A percentile compares a stretch with the other conserved stretches of the same genome.
phyloP scores from a whole-genome alignment of 1,284 basidiomycete species.

The Xerocomus nothofagi region DNA sequence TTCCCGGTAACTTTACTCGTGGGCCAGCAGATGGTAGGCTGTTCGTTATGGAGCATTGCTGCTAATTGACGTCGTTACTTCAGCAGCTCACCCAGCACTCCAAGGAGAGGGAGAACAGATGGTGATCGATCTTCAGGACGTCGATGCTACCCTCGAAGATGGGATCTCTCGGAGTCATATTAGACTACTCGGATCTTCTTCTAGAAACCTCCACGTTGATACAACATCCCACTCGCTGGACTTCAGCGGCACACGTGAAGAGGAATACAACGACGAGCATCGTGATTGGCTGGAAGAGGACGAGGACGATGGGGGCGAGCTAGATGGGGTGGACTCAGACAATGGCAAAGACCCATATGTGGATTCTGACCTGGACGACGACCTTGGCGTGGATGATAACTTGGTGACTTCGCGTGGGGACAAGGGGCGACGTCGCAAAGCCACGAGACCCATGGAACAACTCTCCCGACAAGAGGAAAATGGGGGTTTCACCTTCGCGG shows the following conservation, averaged over 20 bases:
- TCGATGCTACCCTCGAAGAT: constrained; percentile 80
- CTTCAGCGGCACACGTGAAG: constrained; percentile 34
- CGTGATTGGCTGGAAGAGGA: constrained; percentile 16
- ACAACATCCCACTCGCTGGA: constrained; percentile 14
- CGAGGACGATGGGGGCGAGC: constrained; percentile 26
- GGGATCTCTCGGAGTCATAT: constrained; percentile 81
- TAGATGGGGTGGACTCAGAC: constrained; percentile 29
- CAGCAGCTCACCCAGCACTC: constrained; percentile 43
- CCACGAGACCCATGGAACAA: constrained; percentile 42
- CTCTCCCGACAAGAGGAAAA: constrained; percentile 38
- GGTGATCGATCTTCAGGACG: constrained; percentile 96
- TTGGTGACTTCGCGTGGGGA: constrained; percentile 35
- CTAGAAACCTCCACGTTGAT: constrained; percentile 49
- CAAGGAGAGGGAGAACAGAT: constrained; percentile 95
- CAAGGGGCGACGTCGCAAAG: constrained; percentile 51
- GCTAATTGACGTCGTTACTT: constrained; percentile 14
- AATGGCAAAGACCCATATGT: constrained; percentile 21
- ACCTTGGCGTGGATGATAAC: constrained; percentile 18
- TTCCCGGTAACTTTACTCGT: constrained; percentile 89
- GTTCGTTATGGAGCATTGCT: not conserved
- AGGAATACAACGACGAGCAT: constrained; percentile 11
- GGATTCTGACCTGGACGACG: not conserved
- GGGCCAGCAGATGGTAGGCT: constrained; percentile 58
- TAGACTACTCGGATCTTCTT: constrained; percentile 82
- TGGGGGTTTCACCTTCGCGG: constrained; percentile 66